Conservation (phyloP, 2,329 filamentous ascomycete genomes). For the Penicillium palitans region DNA sequence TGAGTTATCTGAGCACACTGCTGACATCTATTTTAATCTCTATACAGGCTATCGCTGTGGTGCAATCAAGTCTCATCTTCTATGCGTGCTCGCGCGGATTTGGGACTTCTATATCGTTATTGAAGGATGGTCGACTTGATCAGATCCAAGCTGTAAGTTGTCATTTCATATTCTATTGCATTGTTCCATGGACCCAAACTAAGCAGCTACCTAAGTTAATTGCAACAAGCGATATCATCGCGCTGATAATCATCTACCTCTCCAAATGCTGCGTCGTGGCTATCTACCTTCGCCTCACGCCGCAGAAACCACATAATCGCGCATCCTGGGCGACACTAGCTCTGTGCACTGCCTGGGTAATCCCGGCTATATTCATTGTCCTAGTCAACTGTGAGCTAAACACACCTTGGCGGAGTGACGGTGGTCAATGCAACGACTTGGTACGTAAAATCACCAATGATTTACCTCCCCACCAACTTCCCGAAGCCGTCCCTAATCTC, state of each 20-base stretch:
- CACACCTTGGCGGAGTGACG: constrained; percentile 36
- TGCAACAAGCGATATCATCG: constrained; percentile 46
- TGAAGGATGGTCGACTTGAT: constrained; percentile 24
- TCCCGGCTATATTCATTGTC: constrained; percentile 44
- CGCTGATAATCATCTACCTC: constrained; percentile 45
- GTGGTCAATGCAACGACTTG: constrained; percentile 29
- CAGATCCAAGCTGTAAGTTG: constrained; percentile 33
- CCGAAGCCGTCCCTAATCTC: not conserved
- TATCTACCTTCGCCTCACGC: constrained; percentile 49
- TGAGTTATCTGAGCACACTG: not conserved
- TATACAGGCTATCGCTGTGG: constrained; percentile 29
- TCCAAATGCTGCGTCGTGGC: constrained; percentile 41
- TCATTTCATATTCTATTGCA: not conserved
- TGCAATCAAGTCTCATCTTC: constrained; percentile 36
- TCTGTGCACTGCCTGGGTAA: constrained; percentile 39
- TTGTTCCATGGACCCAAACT: not conserved
- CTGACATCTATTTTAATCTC: not conserved
- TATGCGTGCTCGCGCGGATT: constrained; percentile 35
- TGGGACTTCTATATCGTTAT: constrained; percentile 34
- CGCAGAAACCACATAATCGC: constrained; percentile 42
- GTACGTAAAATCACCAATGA: constrained; percentile 15
- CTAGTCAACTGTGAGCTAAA: constrained; percentile 44
- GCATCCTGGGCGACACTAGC: constrained; percentile 39
- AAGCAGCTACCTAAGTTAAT: constrained; percentile 23
- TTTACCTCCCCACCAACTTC: not conserved